Percentiles rank a stretch among this genome's conserved stretches.
Conservation (phyloP, 2,329 filamentous ascomycete species). For the Neonectria ditissima region DNA sequence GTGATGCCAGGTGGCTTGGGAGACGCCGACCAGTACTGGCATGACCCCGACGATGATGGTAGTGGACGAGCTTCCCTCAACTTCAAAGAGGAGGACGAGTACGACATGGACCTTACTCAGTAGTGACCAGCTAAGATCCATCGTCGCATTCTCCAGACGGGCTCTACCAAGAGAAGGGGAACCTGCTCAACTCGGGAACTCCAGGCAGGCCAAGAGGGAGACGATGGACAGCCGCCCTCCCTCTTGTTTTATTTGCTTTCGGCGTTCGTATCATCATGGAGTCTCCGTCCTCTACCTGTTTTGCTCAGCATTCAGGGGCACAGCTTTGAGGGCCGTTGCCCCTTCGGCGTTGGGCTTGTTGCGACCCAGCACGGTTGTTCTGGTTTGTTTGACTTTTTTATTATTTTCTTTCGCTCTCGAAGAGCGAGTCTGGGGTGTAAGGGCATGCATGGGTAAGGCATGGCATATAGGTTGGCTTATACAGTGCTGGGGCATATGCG, state of each 20-base stretch:
- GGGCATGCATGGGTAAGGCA: constrained; percentile 37
- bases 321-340: constrained; percentile 24
- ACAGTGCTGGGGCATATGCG: constrained; percentile 41
- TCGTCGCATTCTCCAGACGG: constrained; percentile 15
- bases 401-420: constrained; percentile 5
- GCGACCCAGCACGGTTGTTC: constrained; percentile 26
- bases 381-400: constrained; percentile 31
- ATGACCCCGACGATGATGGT: constrained; percentile 77
- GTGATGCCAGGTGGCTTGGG: constrained; percentile 59
- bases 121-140: constrained; percentile 29
- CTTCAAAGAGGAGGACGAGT: constrained; percentile 97
- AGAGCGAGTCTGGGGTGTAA: constrained; percentile 32
- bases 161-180: background rate
- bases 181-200: constrained; percentile 7
- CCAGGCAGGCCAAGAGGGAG: background rate
- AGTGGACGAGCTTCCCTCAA: constrained; percentile 75
- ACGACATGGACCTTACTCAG: constrained; percentile 78
- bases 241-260: constrained; percentile 29
- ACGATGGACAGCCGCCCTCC: background rate
- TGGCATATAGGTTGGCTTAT: constrained; percentile 37
- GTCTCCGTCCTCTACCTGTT: constrained; percentile 28
- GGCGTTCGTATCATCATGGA: constrained; percentile 41
- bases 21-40: constrained; percentile 70
- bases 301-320: constrained; percentile 17
- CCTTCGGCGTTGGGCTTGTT: constrained; percentile 34